Percentiles rank a stretch among this genome's conserved stretches.
These are phyloP conservation scores for Fomes fomentarius DNA, from an alignment of 1,284 basidiomycete genomes.

Conservation along the genomic window DNA sequence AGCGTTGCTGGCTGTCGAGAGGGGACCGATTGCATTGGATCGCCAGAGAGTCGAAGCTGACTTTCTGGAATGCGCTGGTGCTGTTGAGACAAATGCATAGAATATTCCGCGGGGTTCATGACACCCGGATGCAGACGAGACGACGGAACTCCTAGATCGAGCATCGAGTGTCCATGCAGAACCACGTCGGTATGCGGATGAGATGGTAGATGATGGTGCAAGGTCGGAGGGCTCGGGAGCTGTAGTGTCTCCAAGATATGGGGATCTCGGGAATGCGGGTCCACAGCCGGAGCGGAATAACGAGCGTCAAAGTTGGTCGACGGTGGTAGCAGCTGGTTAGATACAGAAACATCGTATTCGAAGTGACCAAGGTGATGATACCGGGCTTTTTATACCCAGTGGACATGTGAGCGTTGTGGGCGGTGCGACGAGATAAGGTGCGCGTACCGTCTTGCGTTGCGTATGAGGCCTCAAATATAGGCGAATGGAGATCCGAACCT, in stretches of 20 bases:
- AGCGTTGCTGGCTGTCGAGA: conserved; percentile 29
- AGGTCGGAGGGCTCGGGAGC: conserved; percentile 29
- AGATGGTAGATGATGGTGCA: conserved; percentile 29
- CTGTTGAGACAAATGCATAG: conserved; percentile 35
- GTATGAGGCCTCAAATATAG: conserved; percentile 57
- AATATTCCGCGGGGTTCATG: conserved; percentile 32
- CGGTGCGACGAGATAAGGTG: conserved; percentile 26
- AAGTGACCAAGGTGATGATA: conserved; percentile 55
- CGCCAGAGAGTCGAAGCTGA: conserved; percentile 29
- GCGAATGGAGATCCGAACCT: conserved; percentile 71
- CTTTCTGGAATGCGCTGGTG: conserved; percentile 29
- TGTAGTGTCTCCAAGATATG: conserved; percentile 37
- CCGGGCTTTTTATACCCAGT: conserved; percentile 62
- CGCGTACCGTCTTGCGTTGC: conserved; percentile 41
- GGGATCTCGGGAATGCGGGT: conserved; percentile 32
- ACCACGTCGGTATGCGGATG: conserved; percentile 26
- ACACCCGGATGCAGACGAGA: conserved; percentile 28
- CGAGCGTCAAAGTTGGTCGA: conserved; percentile 32
- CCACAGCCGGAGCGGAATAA: conserved; percentile 27
- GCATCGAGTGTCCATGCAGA: conserved; percentile 32
- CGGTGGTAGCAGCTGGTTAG: conserved; percentile 25
- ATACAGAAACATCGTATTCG: conserved; percentile 27
- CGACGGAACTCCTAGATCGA: conserved; percentile 29
- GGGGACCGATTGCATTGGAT: conserved; percentile 25
- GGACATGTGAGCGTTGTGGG: conserved; percentile 38